Evolutionary conservation across 345 rosid genomes (phyloP).

Genomic region (Moringa oleifera): DNA sequence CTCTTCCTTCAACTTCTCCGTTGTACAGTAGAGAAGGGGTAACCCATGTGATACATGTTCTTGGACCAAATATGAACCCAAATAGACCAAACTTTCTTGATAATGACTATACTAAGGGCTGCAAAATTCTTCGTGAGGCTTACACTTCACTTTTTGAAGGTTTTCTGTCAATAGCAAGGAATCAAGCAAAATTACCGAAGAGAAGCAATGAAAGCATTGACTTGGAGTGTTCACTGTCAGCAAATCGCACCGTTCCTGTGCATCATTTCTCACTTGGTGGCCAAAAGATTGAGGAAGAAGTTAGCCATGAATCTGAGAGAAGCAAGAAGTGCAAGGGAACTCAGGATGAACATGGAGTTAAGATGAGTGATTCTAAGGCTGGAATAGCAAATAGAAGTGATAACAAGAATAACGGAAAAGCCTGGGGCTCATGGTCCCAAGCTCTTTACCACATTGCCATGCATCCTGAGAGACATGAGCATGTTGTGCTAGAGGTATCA

Average conservation of each 20-base stretch:
- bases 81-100: conserved; percentile 68
- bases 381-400: conserved; percentile 17
- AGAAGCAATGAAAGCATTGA: conserved; percentile 19
- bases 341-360: conserved; percentile 21
- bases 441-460: conserved; percentile 65
- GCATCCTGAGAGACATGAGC: conserved; percentile 67
- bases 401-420: conserved; percentile 30
- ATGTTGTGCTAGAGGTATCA: conserved; percentile 48
- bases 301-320: conserved; percentile 25
- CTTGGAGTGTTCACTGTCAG: conserved; percentile 11
- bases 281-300: conserved; percentile 41
- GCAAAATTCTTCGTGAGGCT: conserved; percentile 62
- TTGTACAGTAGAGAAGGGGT: conserved; percentile 62
- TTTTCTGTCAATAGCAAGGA: conserved; percentile 42
- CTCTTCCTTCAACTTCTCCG: conserved; percentile 79
- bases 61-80: conserved; percentile 98
- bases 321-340: conserved; percentile 53
- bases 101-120: conserved; percentile 65
- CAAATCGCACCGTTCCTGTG: conserved; percentile 16
- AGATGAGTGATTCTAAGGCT: conserved; percentile 15
- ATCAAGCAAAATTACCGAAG: conserved; percentile 29
- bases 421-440: conserved; percentile 78
- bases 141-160: conserved; percentile 79
- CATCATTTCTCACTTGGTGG: conserved; percentile 17
- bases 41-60: conserved; percentile 87